Base-by-base conservation (phyloP, 1,284 basidiomycete species). In the Cutaneotrichosporon cavernicola region DNA sequence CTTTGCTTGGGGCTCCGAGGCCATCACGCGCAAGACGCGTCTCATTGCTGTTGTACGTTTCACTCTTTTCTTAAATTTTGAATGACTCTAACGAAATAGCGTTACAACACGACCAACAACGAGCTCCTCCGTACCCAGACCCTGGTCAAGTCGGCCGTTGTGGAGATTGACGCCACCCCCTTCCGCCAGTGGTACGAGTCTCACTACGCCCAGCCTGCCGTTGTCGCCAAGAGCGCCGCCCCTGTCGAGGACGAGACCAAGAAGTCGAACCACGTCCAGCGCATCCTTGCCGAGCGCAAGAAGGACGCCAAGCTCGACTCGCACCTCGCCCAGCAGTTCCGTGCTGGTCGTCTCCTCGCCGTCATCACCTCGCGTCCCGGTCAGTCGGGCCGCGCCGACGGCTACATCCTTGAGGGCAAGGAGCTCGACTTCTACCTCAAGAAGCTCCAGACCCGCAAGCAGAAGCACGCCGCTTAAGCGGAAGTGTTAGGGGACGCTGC, bases 121-220 rank as follows among this genome's bases (percentile, higher is more conserved):
- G 94, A 97, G 84, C 88, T 97, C 78, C 94, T 97, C 80, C 91
- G 94, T 79, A 97, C 94, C 75, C 97, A 97, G 86, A 97, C 94
- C 67, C 88, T 97, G 66, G 94, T 97, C 80, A 97, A 95, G 86
- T 86, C 88, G 70, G 90, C 90, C 72, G 90, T 97, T 83, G 91
- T 97, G 82, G 93, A 97, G 82, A 81, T 97, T 77, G 94, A 97
- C 84, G 94, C 94, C 70, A 89, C 93, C 56, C 95, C 94, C 71
- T 97, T 97, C 91, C 88, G 93, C 73, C 93, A 96, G 84, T 97
- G 93, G 93, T 97, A 97, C 81, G 94, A 97, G 84, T 84, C 91
- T 51, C 93, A 97, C 84, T 97, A 97, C 80, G 94, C 90, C 72
- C 89, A 90, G 82, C 91, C 92, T 69, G 87, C 94, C 72, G 89